Evolutionary conservation across 768 basidiomycete species (phyloP).

Genomic region (Lentinula raphanica): DNA sequence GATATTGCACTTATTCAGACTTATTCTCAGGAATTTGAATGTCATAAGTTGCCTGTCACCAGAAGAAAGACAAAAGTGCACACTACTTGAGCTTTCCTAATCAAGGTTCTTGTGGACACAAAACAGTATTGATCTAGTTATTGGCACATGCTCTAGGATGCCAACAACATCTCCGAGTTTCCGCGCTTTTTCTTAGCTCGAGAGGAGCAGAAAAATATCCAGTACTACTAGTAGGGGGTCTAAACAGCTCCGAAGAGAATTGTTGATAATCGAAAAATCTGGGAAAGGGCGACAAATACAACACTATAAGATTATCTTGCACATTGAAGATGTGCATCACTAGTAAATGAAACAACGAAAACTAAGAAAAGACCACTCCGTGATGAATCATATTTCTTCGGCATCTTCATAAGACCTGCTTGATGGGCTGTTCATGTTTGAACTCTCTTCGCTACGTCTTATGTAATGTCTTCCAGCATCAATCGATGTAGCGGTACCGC

Average conservation of each 20-base stretch:
- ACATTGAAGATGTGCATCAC: no score
- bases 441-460: not conserved
- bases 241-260: no score
- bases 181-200: not conserved
- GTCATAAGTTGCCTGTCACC: not conserved
- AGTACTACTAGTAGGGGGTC: not conserved
- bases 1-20: not conserved
- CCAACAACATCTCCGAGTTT: not conserved
- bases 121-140: not conserved
- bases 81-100: not conserved
- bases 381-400: not conserved
- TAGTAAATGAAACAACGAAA: no score
- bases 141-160: not conserved
- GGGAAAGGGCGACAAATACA: no score
- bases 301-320: no score
- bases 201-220: not conserved
- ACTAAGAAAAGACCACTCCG: not conserved
- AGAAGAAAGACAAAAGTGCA: not conserved
- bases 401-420: not conserved
- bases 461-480: not conserved
- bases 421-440: not conserved
- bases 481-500: constrained; percentile 30
- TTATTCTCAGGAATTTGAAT: not conserved
- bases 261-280: no score
- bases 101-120: not conserved